Evolutionary conservation across 306 rosid species (phyloP), one percentile per base, ranked within the genome.

Genomic region (Carpinus viminea): DNA sequence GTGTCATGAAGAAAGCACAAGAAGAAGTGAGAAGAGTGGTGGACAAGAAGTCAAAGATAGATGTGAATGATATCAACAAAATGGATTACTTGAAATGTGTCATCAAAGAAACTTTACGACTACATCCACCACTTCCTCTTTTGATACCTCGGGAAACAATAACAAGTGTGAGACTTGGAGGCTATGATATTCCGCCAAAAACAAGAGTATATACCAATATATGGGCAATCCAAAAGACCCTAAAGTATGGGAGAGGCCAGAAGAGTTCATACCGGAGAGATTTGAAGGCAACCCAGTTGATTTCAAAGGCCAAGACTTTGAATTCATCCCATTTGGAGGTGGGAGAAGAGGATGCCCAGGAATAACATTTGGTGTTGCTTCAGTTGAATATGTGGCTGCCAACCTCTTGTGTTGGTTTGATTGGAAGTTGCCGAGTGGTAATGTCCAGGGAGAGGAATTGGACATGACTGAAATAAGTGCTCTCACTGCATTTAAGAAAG

Each of bases 201-300:
- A 79, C 88, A 4, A 66, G 15, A 3, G 81, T 87, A 1, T 20
- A 55, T 20, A 36, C 79, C 50, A 87, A 82, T 13, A 65, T 26
- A 7, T 87, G 76, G 76, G 79, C 78, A 2, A 73, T 87, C 0
- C 90, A 87, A 12, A 84, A 74, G 86, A 87, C 50, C 85, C 85
- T 2, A 11, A 17, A 3, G 8, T 50, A 1, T 87, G 88, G 88
- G 83, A 76, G 4, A 76, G 3, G 3, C 85, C 88, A 1, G 76
- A 79, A 4, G 85, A 81, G 45, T 86, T 83, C 50, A 0, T 80
- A 6, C 87, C 84, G 0, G 84, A 86, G 73, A 83, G 90, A 48
- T 86, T 86, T 3, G 51, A 72, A 45, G 31, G 46, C 0, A 56
- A 36, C 0, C 0, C 17, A 0, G 0, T 79, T 61, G 84, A 80